phyloP scores from a whole-genome alignment of 192 early-diverging fungal genomes.

The Obelidium mucronatum region DNA sequence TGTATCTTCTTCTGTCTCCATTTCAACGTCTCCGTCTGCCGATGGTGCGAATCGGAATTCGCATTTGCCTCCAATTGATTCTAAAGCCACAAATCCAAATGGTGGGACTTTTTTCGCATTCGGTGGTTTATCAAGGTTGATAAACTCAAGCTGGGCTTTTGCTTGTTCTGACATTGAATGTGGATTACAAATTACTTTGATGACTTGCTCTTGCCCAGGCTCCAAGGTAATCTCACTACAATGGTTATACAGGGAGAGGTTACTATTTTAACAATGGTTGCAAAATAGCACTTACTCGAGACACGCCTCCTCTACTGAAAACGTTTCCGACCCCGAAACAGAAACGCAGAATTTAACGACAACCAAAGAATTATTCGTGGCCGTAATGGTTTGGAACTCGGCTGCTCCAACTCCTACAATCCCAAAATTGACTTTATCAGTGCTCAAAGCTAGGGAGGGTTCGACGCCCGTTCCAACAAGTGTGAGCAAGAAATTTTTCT shows the following conservation, averaged over 20 bases:
- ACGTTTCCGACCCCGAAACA: not conserved
- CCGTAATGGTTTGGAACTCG: constrained; percentile 49
- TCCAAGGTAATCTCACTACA: constrained; percentile 42
- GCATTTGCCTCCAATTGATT: constrained; percentile 43
- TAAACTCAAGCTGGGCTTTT: constrained; percentile 16
- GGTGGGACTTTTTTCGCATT: constrained; percentile 26
- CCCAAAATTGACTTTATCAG: constrained; percentile 51
- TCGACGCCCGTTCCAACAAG: constrained; percentile 49
- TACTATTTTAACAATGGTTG: not conserved
- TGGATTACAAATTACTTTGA: constrained; percentile 53
- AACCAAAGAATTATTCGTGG: constrained; percentile 50
- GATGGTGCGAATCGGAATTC: constrained; percentile 38
- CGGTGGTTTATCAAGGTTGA: constrained; percentile 36
- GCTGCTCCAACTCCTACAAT: constrained; percentile 58
- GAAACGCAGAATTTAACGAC: constrained; percentile 36
- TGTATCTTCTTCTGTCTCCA: not conserved
- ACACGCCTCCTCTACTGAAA: not conserved
- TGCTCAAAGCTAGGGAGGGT: constrained; percentile 44
- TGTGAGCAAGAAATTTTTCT: constrained; percentile 44
- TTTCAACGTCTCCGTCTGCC: constrained; percentile 26
- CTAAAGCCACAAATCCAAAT: constrained; percentile 40
- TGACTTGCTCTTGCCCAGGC: constrained; percentile 39
- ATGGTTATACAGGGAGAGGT: not conserved
- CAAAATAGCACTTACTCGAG: constrained; percentile 1
- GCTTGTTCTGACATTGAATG: not conserved